Conservation (phyloP, 2,329 filamentous ascomycete genomes). For the Hysterium pulicare region DNA sequence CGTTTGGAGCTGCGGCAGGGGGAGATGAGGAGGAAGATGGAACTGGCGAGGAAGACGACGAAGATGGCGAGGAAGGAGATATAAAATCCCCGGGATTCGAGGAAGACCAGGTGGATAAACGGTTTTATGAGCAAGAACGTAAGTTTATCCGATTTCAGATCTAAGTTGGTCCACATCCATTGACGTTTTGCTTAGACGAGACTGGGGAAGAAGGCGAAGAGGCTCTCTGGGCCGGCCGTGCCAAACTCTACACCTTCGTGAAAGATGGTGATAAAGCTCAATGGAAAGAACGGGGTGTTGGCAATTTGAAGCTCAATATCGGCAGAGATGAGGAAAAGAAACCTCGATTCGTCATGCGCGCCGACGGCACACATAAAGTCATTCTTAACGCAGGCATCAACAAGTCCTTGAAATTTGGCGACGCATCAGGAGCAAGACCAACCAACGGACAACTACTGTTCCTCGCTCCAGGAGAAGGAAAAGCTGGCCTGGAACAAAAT, state of each 20-base stretch:
- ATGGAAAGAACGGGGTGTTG: slow-evolving; percentile 89
- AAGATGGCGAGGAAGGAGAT: slow-evolving; percentile 36
- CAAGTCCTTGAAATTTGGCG: slow-evolving; percentile 74
- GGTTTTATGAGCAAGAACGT: slow-evolving; percentile 63
- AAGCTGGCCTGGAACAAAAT: slow-evolving; percentile 52
- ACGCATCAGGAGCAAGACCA: slow-evolving; percentile 59
- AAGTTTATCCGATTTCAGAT: slow-evolving; percentile 30
- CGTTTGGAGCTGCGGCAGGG: slow-evolving; percentile 74
- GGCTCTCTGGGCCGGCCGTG: slow-evolving; percentile 70
- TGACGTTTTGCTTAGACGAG: slow-evolving; percentile 56
- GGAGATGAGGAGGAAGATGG: slow-evolving; percentile 54
- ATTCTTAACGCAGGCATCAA: slow-evolving; percentile 82
- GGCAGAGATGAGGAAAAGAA: slow-evolving; percentile 38
- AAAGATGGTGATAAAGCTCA: slow-evolving; percentile 49
- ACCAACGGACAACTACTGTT: slow-evolving; percentile 69
- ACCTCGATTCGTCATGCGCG: slow-evolving; percentile 81
- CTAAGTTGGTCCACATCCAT: slow-evolving; percentile 3
- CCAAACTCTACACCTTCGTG: slow-evolving; percentile 81
- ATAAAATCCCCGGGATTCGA: slow-evolving; percentile 18
- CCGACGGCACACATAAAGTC: slow-evolving; percentile 82
- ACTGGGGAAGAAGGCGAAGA: slow-evolving; percentile 84
- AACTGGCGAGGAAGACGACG: slow-evolving; percentile 53
- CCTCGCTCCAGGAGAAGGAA: slow-evolving; percentile 48
- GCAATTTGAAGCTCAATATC: slow-evolving; percentile 76
- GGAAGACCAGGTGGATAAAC: slow-evolving; percentile 59